Evolutionary conservation across 352 stramenopile genomes (phyloP), one percentile per base, ranked within the genome.

Genomic region (Globisporangium uncinulatum): DNA sequence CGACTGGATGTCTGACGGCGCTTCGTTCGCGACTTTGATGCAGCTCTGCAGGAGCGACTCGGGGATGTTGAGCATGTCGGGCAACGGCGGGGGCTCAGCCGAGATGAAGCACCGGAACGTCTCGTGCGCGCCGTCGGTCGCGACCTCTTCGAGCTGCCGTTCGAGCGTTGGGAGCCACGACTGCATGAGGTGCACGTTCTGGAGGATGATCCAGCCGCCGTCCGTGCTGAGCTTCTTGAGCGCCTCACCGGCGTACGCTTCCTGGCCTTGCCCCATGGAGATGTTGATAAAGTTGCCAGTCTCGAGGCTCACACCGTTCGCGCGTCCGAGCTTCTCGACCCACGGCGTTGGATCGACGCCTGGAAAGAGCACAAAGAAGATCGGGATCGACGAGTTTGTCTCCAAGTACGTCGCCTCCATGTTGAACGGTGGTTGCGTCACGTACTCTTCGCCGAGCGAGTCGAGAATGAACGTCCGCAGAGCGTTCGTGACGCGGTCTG

Each of bases 221-320:
- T 89, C 79, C 6, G 92, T 94, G 20, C 92, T 96, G 39, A 97
- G 84, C 51, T 81, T 84, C 65, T 96, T 93, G 21, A 98, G 69
- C 14, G 94, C 78, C 10, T 94, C 89, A 43, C 97, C 93, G 4
- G 94, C 95, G 47, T 96, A 95, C 34, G 87, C 76, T 48, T 98
- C 95, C 59, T 98, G 94, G 20, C 95, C 94, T 61, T 95, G 84
- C 1, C 84, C 84, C 84, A 95, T 95, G 6, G 91, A 92, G 71
- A 97, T 98, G 66, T 98, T 98, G 66, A 98, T 95, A 49, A 98
- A 98, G 50, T 97, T 98, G 61, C 93, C 87, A 56, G 92, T 94
- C 55, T 98, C 94, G 6, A 90, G 57, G 48, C 84, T 96, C 34
- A 98, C 92, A n/a, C 83, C 88, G 47, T 91, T 91, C 6, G 78